Conservation (phyloP, 129 eudicot genomes). For the Lactuca saligna region DNA sequence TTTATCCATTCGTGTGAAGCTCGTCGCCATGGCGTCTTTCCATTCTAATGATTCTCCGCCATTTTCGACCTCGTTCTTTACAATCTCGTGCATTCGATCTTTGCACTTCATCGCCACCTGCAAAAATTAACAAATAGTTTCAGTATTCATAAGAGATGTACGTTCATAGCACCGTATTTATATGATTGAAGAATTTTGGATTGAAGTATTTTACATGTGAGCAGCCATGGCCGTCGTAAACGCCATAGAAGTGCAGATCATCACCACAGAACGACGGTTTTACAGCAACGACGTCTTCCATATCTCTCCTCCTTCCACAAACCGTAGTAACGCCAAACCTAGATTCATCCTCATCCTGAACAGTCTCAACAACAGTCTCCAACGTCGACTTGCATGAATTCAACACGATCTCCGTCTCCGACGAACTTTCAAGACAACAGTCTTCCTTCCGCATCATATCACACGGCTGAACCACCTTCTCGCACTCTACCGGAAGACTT, state of each 20-base stretch:
- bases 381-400: background rate
- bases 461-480: constrained; percentile 7
- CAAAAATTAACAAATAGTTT: constrained; percentile 1
- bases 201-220: constrained; percentile 63
- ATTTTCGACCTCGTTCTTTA: constrained; percentile 54
- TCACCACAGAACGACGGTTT: constrained; percentile 52
- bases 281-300: constrained; percentile 92
- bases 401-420: constrained; percentile 16
- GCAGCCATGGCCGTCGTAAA: constrained; percentile 96
- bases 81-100: constrained; percentile 87
- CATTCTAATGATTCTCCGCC: constrained; percentile 28
- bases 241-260: constrained; percentile 64
- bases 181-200: background rate
- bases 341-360: constrained; percentile 29
- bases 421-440: background rate
- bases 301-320: constrained; percentile 87
- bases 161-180: too few relatives aligned
- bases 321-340: constrained; percentile 80
- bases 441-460: background rate
- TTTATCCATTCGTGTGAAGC: constrained; percentile 71
- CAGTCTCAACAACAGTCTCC: constrained; percentile 7
- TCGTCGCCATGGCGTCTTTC: constrained; percentile 41
- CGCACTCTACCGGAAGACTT: constrained; percentile 12
- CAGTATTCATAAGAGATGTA: background rate
- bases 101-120: constrained; percentile 90